These are phyloP conservation scores for Alternaria metachromatica DNA, from an alignment of 2,329 filamentous ascomycete species.

Conservation along the genomic window DNA sequence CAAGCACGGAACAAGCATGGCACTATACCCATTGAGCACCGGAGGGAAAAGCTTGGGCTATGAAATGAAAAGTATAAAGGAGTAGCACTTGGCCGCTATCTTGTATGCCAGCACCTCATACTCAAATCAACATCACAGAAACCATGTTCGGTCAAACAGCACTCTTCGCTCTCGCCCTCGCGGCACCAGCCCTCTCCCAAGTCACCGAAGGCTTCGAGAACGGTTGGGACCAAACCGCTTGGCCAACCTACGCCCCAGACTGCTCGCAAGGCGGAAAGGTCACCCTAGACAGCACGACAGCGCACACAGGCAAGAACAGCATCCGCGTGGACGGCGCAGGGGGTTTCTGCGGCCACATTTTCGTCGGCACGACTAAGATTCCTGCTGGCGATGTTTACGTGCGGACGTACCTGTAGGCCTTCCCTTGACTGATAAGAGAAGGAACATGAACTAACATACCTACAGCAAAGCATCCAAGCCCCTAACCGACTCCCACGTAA, in stretches of 20 bases:
- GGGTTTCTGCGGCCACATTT: constrained; percentile 61
- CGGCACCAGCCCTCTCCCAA: constrained; percentile 60
- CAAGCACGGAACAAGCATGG: constrained; percentile 6
- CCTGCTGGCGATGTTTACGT: constrained; percentile 66
- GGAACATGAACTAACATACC: neutral
- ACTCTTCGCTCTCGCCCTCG: constrained; percentile 56
- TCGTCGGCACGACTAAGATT: constrained; percentile 65
- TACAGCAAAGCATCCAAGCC: constrained; percentile 63
- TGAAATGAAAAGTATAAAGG: constrained; percentile 12
- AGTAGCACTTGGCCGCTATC: neutral
- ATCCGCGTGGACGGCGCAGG: constrained; percentile 75
- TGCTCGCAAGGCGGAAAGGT: constrained; percentile 67
- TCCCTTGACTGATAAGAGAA: neutral
- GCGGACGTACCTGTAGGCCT: constrained; percentile 60
- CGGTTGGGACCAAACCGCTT: constrained; percentile 64
- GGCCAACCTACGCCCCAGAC: constrained; percentile 66
- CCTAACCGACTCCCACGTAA: constrained; percentile 65
- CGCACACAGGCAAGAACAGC: constrained; percentile 68
- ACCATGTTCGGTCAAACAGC: constrained; percentile 55
- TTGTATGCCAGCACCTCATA: neutral
- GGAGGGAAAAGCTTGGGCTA: constrained; percentile 11
- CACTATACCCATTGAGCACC: constrained; percentile 5
- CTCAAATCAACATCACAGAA: neutral
- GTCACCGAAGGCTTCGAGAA: constrained; percentile 64
- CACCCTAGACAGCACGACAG: constrained; percentile 62